Evolutionary conservation across 495 filamentous ascomycete genomes (phyloP).

Genomic region (Aspergillus nidulans): DNA sequence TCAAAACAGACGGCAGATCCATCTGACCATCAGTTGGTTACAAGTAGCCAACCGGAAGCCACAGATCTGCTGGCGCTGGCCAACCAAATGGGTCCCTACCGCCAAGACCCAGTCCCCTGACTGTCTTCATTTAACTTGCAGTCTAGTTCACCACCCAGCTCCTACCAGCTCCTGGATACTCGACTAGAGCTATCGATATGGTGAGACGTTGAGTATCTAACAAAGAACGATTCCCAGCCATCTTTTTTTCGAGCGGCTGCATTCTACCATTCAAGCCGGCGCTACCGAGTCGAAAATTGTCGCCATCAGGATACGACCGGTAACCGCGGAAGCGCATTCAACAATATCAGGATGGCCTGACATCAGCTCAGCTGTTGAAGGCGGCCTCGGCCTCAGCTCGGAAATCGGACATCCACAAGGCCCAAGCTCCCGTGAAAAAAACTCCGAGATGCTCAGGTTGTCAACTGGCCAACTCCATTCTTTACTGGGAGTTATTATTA

Average conservation of each 20-base stretch:
- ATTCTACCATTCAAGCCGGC: no score
- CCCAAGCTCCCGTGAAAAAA: not conserved
- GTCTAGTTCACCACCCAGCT: not conserved
- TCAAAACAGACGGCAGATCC: not conserved
- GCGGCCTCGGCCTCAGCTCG: not conserved
- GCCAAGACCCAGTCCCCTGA: constrained; percentile 21
- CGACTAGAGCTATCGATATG: not conserved
- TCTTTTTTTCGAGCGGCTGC: constrained; percentile 1
- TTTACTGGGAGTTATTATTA: no score
- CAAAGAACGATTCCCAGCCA: constrained; percentile 7
- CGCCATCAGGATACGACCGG: no score
- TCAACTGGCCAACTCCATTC: not conserved
- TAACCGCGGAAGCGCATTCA: not conserved
- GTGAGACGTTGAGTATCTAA: not conserved
- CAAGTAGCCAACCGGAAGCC: constrained; percentile 28
- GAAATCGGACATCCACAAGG: not conserved
- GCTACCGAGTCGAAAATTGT: not conserved
- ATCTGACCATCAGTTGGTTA: constrained; percentile 27
- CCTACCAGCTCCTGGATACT: not conserved
- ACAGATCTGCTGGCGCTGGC: constrained; percentile 18
- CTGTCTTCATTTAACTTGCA: not conserved
- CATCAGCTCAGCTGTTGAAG: not conserved
- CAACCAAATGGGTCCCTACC: constrained; percentile 17
- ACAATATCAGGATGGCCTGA: not conserved
- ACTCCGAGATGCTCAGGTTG: not conserved